Evolutionary conservation across 257 asterid species (phyloP).

Genomic region (Solanum habrochaites): DNA sequence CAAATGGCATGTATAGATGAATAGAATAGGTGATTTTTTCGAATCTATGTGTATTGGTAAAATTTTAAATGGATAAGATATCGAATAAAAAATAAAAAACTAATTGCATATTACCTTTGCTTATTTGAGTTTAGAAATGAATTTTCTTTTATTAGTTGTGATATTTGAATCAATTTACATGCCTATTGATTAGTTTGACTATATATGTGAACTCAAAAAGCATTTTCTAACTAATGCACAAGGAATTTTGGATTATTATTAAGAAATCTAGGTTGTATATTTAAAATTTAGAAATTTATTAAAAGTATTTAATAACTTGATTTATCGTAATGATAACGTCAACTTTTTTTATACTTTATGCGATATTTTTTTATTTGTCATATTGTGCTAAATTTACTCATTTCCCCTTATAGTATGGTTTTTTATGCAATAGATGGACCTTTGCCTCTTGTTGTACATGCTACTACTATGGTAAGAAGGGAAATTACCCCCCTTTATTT

Average conservation of each 20-base stretch:
- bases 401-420: background rate
- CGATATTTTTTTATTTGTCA: background rate
- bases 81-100: background rate
- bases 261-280: background rate
- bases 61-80: background rate
- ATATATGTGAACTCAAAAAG: background rate
- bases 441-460: background rate
- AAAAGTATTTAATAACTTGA: background rate
- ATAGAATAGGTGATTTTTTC: fast-evolving
- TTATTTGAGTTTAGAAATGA: background rate
- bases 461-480: background rate
- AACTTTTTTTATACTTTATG: background rate
- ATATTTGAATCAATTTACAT: background rate
- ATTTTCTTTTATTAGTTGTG: background rate
- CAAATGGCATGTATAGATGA: too few species aligned
- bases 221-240: background rate
- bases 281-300: background rate
- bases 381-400: background rate
- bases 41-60: too few species aligned
- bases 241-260: background rate
- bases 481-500: background rate
- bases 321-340: background rate
- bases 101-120: background rate
- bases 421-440: background rate
- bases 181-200: background rate